Conservation (phyloP, 768 basidiomycete species). For the Psilocybe tampanensis region DNA sequence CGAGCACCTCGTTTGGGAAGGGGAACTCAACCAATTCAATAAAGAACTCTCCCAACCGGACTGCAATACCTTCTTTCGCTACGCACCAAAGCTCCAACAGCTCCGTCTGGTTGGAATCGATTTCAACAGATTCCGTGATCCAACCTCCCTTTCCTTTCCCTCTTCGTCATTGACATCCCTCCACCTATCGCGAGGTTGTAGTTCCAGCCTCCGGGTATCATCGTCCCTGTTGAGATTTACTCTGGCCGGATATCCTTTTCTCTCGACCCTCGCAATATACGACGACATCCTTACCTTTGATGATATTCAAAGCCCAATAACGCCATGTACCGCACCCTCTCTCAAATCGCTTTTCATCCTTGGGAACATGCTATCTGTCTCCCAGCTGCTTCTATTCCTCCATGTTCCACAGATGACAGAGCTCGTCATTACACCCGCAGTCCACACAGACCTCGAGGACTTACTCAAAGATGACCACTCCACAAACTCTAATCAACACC, state of each 20-base stretch:
- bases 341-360: conserved; percentile 14
- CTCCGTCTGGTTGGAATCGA: conserved; percentile 13
- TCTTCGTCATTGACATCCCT: neutral
- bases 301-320: no score
- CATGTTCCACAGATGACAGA: conserved; percentile 12
- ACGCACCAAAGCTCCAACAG: conserved; percentile 4
- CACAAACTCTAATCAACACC: neutral
- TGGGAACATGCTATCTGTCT: conserved; percentile 18
- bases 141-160: neutral
- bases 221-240: conserved; percentile 9
- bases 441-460: conserved; percentile 4
- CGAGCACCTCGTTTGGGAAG: conserved; percentile 10
- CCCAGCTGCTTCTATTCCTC: conserved; percentile 18
- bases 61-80: neutral
- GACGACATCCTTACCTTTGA: conserved; percentile 13
- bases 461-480: neutral
- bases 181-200: neutral
- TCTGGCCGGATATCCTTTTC: neutral
- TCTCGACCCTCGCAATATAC: conserved; percentile 14
- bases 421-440: conserved; percentile 14
- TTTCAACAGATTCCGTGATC: neutral
- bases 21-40: neutral
- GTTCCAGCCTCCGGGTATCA: neutral
- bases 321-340: conserved; percentile 1
- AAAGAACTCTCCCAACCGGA: neutral